Percentiles rank a stretch among this genome's conserved stretches.
Evolutionary conservation across 2,329 filamentous ascomycete genomes (phyloP).

Genomic region (Stagonosporopsis vannaccii): DNA sequence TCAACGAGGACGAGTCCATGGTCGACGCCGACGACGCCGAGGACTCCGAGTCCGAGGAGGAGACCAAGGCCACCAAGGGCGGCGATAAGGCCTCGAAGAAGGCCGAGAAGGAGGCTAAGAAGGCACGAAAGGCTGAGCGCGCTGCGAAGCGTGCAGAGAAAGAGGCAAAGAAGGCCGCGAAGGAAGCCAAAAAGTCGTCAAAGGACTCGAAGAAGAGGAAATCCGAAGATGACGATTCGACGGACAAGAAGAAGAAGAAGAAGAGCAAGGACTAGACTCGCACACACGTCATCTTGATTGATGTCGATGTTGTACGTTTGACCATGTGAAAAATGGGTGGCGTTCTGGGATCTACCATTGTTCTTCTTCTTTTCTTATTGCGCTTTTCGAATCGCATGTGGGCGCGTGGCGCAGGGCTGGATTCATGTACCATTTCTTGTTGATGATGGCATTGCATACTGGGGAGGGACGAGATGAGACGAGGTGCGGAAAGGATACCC

Average conservation of each 20-base stretch:
- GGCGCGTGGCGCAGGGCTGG: constrained; percentile 29
- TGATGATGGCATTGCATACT: constrained; percentile 29
- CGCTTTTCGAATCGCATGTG: constrained; percentile 14
- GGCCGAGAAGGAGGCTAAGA: constrained; percentile 55
- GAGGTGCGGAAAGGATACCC: constrained; percentile 19
- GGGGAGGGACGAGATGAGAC: constrained; percentile 10
- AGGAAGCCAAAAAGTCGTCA: constrained; percentile 64
- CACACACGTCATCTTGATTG: constrained; percentile 2
- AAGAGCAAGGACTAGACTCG: constrained; percentile 57
- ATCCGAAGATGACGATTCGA: constrained; percentile 57
- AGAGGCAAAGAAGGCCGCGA: constrained; percentile 61
- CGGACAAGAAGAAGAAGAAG: constrained; percentile 63
- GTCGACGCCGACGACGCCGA: constrained; percentile 48
- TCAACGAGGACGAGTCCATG: constrained; percentile 53
- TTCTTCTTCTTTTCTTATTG: constrained; percentile 19
- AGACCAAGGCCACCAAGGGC: constrained; percentile 40
- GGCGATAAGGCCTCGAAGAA: constrained; percentile 52
- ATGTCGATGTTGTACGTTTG: constrained; percentile 17
- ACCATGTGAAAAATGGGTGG: constrained; percentile 24
- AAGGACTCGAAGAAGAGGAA: constrained; percentile 61
- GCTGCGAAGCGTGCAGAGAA: constrained; percentile 50
- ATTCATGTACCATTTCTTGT: constrained; percentile 24
- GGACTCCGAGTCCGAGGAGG: constrained; percentile 41
- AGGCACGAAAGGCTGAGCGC: constrained; percentile 50
- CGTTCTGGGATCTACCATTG: constrained; percentile 20